These are phyloP conservation scores for Curvularia eragrostidis DNA, from an alignment of 2,329 filamentous ascomycete genomes.

Conservation along the genomic window DNA sequence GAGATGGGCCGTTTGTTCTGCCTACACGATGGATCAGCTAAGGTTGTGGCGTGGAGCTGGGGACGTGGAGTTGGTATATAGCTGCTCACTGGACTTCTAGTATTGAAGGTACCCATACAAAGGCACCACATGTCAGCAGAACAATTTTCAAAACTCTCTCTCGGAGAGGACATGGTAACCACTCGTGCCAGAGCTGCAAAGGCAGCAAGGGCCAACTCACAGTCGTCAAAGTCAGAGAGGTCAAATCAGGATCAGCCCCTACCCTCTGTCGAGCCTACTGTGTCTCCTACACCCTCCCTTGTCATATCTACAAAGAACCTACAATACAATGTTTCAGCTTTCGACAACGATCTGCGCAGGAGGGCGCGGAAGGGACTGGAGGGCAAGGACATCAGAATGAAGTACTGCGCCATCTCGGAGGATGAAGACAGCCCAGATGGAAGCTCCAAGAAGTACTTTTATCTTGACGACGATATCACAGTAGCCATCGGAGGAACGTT, in stretches of 20 bases:
- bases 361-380: conserved; percentile 42
- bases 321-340: conserved; percentile 43
- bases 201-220: conserved; percentile 31
- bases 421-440: conserved; percentile 29
- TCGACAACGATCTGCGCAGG: conserved; percentile 41
- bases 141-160: conserved; percentile 46
- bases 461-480: conserved; percentile 47
- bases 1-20: conserved; percentile 33
- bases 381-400: conserved; percentile 46
- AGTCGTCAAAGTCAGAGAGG: conserved; percentile 24
- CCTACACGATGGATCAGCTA: conserved; percentile 33
- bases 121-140: conserved; percentile 46
- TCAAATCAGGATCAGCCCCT: conserved; percentile 34
- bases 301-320: conserved; percentile 46
- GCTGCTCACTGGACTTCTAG: conserved; percentile 20
- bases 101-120: conserved; percentile 24
- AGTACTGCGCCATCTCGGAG: conserved; percentile 41
- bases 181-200: conserved; percentile 46
- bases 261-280: conserved; percentile 28
- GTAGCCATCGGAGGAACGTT: conserved; percentile 41
- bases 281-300: conserved; percentile 41
- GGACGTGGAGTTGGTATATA: conserved; percentile 42
- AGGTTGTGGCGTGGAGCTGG: conserved; percentile 38
- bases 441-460: conserved; percentile 39
- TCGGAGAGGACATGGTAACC: conserved; percentile 49